Evolutionary conservation across 768 basidiomycete genomes (phyloP).

Genomic region (Candolleomyces eurysporus): DNA sequence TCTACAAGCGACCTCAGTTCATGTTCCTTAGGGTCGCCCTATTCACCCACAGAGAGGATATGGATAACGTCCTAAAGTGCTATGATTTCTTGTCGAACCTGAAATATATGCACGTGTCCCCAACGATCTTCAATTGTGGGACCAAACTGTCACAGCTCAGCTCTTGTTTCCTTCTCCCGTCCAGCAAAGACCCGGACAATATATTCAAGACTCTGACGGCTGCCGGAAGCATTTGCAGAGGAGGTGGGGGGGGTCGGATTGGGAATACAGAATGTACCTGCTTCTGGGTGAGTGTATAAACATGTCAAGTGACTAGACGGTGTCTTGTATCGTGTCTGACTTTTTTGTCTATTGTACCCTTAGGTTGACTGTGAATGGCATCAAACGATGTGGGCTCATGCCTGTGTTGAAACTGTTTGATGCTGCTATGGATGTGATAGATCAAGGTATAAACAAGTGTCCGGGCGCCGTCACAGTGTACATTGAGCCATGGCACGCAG

Average conservation of each 20-base stretch:
- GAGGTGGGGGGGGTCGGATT: neutral
- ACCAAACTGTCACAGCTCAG: neutral
- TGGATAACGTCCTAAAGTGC: neutral
- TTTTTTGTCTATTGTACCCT: too few relatives aligned
- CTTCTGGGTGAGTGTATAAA: neutral
- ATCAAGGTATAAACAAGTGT: neutral
- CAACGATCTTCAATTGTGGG: neutral
- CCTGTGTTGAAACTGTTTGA: neutral
- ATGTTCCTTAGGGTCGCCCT: neutral
- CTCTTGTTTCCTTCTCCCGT: constrained; percentile 1
- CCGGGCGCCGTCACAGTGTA: neutral
- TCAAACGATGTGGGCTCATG: neutral
- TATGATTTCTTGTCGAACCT: neutral
- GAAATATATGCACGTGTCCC: neutral
- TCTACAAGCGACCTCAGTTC: neutral
- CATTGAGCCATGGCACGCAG: constrained; percentile 1
- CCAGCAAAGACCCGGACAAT: neutral
- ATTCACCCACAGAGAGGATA: neutral
- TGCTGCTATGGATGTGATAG: neutral
- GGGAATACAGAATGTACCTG: neutral
- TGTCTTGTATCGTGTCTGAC: too few relatives aligned
- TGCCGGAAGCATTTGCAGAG: neutral
- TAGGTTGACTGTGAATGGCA: neutral
- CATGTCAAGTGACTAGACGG: too few relatives aligned
- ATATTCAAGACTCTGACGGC: neutral